Evolutionary conservation across 2,329 filamentous ascomycete genomes (phyloP), one percentile per base, ranked within the genome.

Genomic region (Chaetothyriales sp.): DNA sequence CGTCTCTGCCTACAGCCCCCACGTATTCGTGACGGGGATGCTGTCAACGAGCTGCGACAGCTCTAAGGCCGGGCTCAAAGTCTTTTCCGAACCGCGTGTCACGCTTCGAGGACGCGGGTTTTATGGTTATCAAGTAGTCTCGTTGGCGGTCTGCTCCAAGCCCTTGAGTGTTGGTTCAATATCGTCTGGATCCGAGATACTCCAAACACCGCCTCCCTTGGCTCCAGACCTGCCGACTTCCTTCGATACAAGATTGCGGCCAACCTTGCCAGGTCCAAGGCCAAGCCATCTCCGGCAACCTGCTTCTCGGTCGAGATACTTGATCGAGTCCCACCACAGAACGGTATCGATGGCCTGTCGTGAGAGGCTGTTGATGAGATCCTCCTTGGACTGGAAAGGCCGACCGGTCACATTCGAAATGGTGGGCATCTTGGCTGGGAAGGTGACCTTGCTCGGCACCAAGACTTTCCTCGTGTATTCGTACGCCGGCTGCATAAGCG

Each of bases 141-240:
- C 59, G 22, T 54, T 52, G 4, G 50, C 49, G 5, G 55, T 56
- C 20, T 55, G 54, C 48, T 60, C 58, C 44, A 62, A 51, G 7
- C 29, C 56, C 44, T 53, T 57, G 46, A 62, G 43, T 18, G 55
- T 55, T 13, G 52, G 44, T 56, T 89, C 83, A 46, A 88, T 78
- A 66, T 87, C 84, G 51, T 75, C 77, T 7, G 89, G 88, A 64
- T 89, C 83, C 8, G 82, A 89, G 50, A 95, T 86, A 3, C 85
- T 89, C 89, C 89, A 95, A 0, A 95, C 89, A 1, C 90, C 90
- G 47, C 89, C 89, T 1, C 89, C 89, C 65, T 90, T 94, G 47
- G 90, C 79, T 15, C 78, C 72, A 51, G 92, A 86, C 62, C 83
- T 80, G 8, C 89, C 89, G 2, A 95, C 89, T 69, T 95, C 90